These are phyloP conservation scores for Paramecium sonneborni DNA, from an alignment of 73 alveolate species.

Conservation along the genomic window DNA sequence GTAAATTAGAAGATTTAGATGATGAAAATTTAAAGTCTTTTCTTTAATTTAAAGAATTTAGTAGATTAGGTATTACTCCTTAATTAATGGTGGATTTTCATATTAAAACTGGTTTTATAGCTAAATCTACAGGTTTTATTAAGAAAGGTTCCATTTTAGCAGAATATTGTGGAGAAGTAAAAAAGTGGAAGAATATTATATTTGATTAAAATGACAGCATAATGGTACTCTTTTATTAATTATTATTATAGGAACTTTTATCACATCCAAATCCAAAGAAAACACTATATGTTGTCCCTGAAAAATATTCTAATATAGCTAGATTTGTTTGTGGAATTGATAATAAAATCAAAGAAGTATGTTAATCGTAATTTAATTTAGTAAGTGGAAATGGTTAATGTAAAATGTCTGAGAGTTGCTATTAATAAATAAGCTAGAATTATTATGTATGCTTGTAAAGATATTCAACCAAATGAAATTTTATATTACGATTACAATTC, in stretches of 20 bases:
- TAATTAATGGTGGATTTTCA: constrained; percentile 3
- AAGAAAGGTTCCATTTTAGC: not conserved
- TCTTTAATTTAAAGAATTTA: not conserved
- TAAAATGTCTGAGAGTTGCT: constrained; percentile 18
- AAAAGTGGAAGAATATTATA: not conserved
- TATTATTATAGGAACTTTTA: not conserved
- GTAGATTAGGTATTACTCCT: not conserved
- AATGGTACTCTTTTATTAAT: not conserved
- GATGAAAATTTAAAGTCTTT: not conserved
- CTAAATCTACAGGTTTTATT: constrained; percentile 28
- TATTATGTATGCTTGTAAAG: constrained; percentile 14
- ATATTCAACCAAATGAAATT: constrained; percentile 28
- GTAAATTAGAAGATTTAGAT: not conserved
- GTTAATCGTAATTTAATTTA: not conserved
- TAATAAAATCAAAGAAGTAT: not conserved
- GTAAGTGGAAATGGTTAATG: not conserved
- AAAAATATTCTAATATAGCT: not conserved
- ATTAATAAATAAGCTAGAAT: not conserved
- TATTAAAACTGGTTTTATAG: constrained; percentile 10
- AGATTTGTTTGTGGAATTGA: constrained; percentile 48
- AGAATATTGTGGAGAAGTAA: constrained; percentile 34
- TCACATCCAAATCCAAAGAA: constrained; percentile 15
- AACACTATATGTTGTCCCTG: constrained; percentile 20
- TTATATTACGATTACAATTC: constrained; percentile 19
- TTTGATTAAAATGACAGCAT: constrained; percentile 35